A percentile compares a stretch with the other conserved stretches of the same genome.
These are phyloP conservation scores for Arthrobotrys musiformis DNA, from an alignment of 2,329 filamentous ascomycete species.

Conservation along the genomic window DNA sequence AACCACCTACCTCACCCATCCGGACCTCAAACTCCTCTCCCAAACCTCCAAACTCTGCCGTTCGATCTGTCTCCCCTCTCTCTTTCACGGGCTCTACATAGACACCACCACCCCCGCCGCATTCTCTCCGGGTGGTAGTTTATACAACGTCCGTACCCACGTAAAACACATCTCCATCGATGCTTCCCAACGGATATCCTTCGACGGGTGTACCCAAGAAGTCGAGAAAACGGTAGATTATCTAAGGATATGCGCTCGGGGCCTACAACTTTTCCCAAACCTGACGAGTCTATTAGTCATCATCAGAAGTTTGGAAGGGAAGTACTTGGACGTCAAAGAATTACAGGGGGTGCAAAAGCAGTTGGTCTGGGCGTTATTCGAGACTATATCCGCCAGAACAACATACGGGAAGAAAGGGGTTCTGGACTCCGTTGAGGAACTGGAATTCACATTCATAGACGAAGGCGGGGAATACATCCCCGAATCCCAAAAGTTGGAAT, in stretches of 20 bases:
- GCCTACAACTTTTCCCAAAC: slow-evolving; percentile 4
- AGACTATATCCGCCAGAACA: not conserved
- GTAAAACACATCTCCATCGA: slow-evolving; percentile 29
- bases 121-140: slow-evolving; percentile 2
- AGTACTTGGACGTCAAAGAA: slow-evolving; percentile 7
- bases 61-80: slow-evolving; percentile 4
- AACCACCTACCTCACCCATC: slow-evolving; percentile 8
- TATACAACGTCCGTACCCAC: slow-evolving; percentile 3
- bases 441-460: slow-evolving; percentile 20
- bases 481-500: not conserved
- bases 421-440: not conserved
- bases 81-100: slow-evolving; percentile 31
- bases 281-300: slow-evolving; percentile 17
- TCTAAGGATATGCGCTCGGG: slow-evolving; percentile 6
- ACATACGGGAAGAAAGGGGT: not conserved
- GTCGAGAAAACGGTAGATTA: slow-evolving; percentile 16
- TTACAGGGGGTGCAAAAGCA: not conserved
- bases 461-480: not conserved
- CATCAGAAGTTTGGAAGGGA: slow-evolving; percentile 6
- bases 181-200: not conserved
- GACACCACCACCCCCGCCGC: not conserved
- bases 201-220: not conserved
- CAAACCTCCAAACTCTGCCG: slow-evolving; percentile 25
- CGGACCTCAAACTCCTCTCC: slow-evolving; percentile 15
- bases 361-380: slow-evolving; percentile 16